These are phyloP conservation scores for Wallemia hederae DNA, from an alignment of 1,284 basidiomycete genomes.

Conservation along the genomic window DNA sequence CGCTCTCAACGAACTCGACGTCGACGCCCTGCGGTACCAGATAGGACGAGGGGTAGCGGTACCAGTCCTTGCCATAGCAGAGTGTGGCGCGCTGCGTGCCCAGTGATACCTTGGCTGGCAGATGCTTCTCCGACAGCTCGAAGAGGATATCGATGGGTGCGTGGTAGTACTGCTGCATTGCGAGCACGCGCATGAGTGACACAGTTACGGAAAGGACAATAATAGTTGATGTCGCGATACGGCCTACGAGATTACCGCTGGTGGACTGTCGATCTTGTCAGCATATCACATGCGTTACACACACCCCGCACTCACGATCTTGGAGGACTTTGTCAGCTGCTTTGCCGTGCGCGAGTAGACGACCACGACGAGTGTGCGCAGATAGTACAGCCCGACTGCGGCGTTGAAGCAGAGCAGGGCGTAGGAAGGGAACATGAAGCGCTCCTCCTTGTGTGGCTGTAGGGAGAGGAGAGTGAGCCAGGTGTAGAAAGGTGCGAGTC, in stretches of 20 bases:
- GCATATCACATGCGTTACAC: background rate
- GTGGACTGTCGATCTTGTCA: conserved; percentile 29
- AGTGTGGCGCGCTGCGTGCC: conserved; percentile 17
- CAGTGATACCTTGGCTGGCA: conserved; percentile 25
- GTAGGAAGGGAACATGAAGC: conserved; percentile 91
- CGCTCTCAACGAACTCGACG: conserved; percentile 63
- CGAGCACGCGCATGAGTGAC: conserved; percentile 47
- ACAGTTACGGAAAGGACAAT: conserved; percentile 33
- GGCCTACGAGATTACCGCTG: conserved; percentile 32
- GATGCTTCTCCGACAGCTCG: conserved; percentile 43
- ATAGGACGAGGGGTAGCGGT: conserved; percentile 74
- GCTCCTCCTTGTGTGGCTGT: conserved; percentile 88
- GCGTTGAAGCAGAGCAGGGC: conserved; percentile 81
- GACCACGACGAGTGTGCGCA: background rate
- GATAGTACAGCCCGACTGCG: conserved; percentile 36
- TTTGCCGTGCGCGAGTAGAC: background rate
- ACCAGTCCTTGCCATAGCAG: conserved; percentile 85
- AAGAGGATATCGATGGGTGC: conserved; percentile 48
- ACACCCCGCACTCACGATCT: background rate
- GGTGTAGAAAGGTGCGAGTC: conserved; percentile 59
- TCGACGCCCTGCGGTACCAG: conserved; percentile 54
- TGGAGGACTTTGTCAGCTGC: background rate
- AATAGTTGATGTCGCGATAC: conserved; percentile 29
- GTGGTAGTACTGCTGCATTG: conserved; percentile 65
- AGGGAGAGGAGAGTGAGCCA: conserved; percentile 51